Evolutionary conservation across 2,329 filamentous ascomycete genomes (phyloP).

Genomic region (Penicillium thymicola): DNA sequence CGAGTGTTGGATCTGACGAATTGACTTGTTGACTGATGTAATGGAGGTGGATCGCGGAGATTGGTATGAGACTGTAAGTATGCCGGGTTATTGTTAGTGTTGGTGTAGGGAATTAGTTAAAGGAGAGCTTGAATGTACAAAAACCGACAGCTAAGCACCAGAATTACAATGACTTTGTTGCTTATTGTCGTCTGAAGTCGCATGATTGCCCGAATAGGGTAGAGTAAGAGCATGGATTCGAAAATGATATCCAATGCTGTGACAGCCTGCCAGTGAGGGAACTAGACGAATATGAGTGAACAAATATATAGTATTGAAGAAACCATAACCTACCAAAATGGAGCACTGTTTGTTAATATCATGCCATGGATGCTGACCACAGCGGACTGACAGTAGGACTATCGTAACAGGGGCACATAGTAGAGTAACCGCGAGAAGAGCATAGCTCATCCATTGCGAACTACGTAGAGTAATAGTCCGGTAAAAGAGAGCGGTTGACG

Average conservation of each 20-base stretch:
- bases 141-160: constrained; percentile 44
- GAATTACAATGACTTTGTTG: constrained; percentile 41
- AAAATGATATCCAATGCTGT: constrained; percentile 41
- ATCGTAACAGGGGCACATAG: constrained; percentile 36
- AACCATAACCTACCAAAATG: constrained; percentile 28
- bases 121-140: constrained; percentile 28
- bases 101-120: too few species aligned
- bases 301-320: not conserved
- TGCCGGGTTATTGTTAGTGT: not conserved
- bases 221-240: constrained; percentile 38
- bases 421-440: constrained; percentile 29
- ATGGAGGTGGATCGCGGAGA: constrained; percentile 38
- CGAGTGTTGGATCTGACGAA: constrained; percentile 38
- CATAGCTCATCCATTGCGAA: constrained; percentile 11
- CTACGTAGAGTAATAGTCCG: constrained; percentile 16
- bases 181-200: constrained; percentile 37
- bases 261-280: constrained; percentile 40
- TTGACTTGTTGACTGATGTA: constrained; percentile 32
- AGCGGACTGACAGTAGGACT: constrained; percentile 39
- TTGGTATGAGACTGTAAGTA: constrained; percentile 39
- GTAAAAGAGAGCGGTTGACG: constrained; percentile 38
- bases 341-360: constrained; percentile 30
- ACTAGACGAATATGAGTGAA: constrained; percentile 19
- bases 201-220: constrained; percentile 38
- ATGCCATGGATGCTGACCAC: constrained; percentile 35